These are phyloP conservation scores for Picea glauca DNA, from an alignment of 75 land plant species.

Conservation along the genomic window DNA sequence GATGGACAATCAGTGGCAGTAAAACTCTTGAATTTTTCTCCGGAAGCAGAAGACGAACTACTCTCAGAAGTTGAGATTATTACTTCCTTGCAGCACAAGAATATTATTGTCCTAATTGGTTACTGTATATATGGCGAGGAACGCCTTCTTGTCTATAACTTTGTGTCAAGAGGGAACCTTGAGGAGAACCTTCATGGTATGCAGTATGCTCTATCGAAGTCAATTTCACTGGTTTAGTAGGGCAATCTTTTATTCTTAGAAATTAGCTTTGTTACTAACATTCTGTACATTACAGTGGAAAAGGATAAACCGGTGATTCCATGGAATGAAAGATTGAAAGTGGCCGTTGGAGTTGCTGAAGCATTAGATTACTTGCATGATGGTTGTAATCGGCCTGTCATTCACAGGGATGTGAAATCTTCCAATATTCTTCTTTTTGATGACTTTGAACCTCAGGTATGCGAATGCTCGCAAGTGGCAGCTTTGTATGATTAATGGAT, in stretches of 20 bases:
- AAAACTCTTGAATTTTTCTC: slow-evolving; percentile 39
- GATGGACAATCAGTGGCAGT: slow-evolving; percentile 53
- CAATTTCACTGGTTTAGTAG: neutral
- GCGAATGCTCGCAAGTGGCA: neutral
- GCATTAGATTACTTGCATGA: slow-evolving; percentile 60
- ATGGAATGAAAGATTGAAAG: slow-evolving; percentile 49
- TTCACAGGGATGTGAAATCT: slow-evolving; percentile 68
- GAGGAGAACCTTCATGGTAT: slow-evolving; percentile 60
- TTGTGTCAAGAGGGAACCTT: slow-evolving; percentile 48
- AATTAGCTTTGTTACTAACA: neutral
- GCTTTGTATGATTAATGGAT: neutral
- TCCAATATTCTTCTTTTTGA: slow-evolving; percentile 63
- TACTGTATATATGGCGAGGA: slow-evolving; percentile 38
- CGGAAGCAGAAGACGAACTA: slow-evolving; percentile 43
- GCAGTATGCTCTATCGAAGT: neutral
- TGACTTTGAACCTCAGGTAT: slow-evolving; percentile 57
- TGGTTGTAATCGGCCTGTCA: slow-evolving; percentile 33
- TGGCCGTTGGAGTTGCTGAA: slow-evolving; percentile 57
- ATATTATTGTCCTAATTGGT: slow-evolving; percentile 56
- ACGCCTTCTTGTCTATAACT: slow-evolving; percentile 49
- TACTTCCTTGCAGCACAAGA: slow-evolving; percentile 34
- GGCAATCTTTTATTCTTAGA: neutral
- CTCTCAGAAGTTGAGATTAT: slow-evolving; percentile 51
- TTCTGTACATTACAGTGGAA: neutral
- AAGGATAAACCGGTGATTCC: slow-evolving; percentile 22